phyloP scores from a whole-genome alignment of 202 grass and related monocot species.

The Eragrostis tef region DNA sequence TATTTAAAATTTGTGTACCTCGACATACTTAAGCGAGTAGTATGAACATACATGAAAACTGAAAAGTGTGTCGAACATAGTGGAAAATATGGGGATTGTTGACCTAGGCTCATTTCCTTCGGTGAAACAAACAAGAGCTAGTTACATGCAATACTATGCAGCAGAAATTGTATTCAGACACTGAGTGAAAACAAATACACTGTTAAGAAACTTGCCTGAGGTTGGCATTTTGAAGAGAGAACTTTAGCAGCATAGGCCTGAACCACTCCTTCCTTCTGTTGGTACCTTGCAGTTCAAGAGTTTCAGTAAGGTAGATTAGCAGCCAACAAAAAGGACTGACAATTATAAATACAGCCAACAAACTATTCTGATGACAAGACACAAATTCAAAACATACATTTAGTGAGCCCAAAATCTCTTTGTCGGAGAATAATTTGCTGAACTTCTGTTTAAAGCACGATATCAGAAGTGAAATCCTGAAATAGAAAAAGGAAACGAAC shows the following conservation, averaged over 20 bases:
- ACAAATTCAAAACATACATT: slow-evolving; percentile 63
- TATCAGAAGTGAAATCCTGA: slow-evolving; percentile 76
- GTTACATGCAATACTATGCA: no score
- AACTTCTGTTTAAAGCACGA: slow-evolving; percentile 91
- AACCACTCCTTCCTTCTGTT: slow-evolving; percentile 78
- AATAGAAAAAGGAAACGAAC: slow-evolving; percentile 43
- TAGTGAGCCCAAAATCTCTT: slow-evolving; percentile 83
- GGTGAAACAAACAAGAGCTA: no score
- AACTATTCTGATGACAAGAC: slow-evolving; percentile 26
- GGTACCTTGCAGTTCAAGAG: slow-evolving; percentile 60
- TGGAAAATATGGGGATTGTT: neutral
- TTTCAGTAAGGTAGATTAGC: slow-evolving; percentile 52
- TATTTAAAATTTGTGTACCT: slow-evolving; percentile 7
- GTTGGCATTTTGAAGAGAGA: slow-evolving; percentile 62
- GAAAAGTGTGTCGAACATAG: neutral
- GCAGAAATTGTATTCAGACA: neutral
- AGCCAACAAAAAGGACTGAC: slow-evolving; percentile 31
- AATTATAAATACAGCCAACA: slow-evolving; percentile 23
- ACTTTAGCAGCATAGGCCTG: slow-evolving; percentile 68
- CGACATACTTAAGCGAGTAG: neutral
- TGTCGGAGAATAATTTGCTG: slow-evolving; percentile 57
- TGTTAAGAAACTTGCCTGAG: slow-evolving; percentile 61
- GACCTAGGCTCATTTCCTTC: slow-evolving; percentile 6
- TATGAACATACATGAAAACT: neutral
- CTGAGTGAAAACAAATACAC: slow-evolving; percentile 29